Evolutionary conservation across 305 asterid species (phyloP).

Genomic region (Lippia alba): DNA sequence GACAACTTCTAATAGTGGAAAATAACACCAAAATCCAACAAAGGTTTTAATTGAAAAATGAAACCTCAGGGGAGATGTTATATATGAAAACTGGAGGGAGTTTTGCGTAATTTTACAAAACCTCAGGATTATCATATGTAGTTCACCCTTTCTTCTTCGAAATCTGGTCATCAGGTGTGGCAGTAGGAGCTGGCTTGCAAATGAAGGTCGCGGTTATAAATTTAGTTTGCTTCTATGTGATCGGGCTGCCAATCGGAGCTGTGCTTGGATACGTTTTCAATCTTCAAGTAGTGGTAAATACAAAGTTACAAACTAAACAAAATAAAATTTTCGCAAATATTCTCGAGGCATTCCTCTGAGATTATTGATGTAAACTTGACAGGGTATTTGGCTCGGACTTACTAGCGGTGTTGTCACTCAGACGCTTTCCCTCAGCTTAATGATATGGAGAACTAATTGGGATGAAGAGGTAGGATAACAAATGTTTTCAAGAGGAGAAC

Average conservation of each 20-base stretch:
- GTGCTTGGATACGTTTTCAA: conserved; percentile 63
- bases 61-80: too few relatives aligned
- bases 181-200: conserved; percentile 34
- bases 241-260: conserved; percentile 68
- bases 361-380: not conserved
- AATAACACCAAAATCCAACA: too few relatives aligned
- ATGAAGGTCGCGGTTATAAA: conserved; percentile 59
- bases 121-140: too few relatives aligned
- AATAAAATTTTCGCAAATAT: too few relatives aligned
- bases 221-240: conserved; percentile 56
- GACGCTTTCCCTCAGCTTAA: not conserved
- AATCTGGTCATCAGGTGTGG: conserved; percentile 32
- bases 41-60: too few relatives aligned
- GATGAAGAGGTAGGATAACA: conserved; percentile 29
- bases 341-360: too few relatives aligned
- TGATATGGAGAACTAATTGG: conserved; percentile 33
- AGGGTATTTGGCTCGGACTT: conserved; percentile 37
- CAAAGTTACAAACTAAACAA: not conserved
- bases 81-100: too few relatives aligned
- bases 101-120: too few relatives aligned
- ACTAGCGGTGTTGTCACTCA: conserved; percentile 25
- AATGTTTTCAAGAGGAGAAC: too few relatives aligned
- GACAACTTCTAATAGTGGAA: too few relatives aligned
- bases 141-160: too few relatives aligned
- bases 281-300: conserved; percentile 57